Evolutionary conservation across 441 rosid genomes (phyloP).

Genomic region (Mallotus japonicus): DNA sequence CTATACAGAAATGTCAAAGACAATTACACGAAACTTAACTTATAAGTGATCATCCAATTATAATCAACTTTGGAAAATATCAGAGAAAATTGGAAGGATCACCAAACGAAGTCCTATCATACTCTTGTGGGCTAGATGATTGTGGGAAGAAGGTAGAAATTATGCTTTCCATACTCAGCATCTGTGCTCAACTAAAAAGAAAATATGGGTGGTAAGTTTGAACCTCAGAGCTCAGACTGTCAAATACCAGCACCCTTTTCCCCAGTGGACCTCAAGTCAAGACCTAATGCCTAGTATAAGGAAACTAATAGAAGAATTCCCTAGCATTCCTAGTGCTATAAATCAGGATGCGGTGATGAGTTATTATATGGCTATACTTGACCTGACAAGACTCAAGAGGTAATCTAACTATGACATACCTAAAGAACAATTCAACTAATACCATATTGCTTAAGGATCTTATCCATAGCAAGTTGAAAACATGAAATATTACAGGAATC

Average conservation of each 20-base stretch:
- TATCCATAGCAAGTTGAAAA: not conserved
- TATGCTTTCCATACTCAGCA: not conserved
- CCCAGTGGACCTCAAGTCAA: not conserved
- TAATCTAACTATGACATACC: slow-evolving; percentile 3
- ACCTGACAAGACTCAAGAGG: slow-evolving; percentile 3
- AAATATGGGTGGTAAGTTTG: not conserved
- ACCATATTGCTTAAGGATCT: too few species aligned
- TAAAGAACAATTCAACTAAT: slow-evolving; percentile 3
- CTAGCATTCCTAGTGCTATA: not conserved
- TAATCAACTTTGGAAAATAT: not conserved
- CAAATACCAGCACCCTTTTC: not conserved
- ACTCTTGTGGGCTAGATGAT: not conserved
- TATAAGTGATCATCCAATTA: not conserved
- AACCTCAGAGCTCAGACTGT: not conserved
- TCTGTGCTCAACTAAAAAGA: not conserved
- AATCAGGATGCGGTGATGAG: not conserved
- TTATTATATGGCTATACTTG: not conserved
- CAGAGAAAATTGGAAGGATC: not conserved
- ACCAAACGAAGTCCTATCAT: not conserved
- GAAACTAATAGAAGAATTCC: not conserved
- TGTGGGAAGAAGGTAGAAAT: not conserved
- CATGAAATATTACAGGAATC: not conserved
- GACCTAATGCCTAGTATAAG: not conserved
- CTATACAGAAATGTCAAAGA: not conserved
- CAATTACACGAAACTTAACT: not conserved